Percentiles rank a stretch among this genome's conserved stretches.
Evolutionary conservation across 129 eudicot genomes (phyloP).

Genomic region (Helianthus tuberosus): DNA sequence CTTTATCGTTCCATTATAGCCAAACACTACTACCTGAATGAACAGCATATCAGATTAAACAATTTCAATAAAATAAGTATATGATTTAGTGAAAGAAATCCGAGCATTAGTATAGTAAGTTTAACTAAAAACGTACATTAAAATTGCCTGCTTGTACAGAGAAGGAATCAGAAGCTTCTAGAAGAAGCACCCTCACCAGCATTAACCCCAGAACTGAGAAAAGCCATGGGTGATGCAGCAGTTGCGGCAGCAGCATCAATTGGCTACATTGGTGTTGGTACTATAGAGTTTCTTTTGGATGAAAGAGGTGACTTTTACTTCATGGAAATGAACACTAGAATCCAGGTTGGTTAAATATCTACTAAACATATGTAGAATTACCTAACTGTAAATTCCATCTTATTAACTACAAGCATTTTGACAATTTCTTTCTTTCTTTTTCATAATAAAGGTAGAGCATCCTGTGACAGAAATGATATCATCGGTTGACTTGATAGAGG

Average conservation of each 20-base stretch:
- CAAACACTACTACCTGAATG: neutral
- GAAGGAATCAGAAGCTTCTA: slow-evolving; percentile 96
- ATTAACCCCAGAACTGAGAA: slow-evolving; percentile 86
- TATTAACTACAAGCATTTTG: neutral
- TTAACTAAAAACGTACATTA: neutral
- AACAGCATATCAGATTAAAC: neutral
- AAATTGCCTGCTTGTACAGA: slow-evolving; percentile 53
- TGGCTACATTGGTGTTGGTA: slow-evolving; percentile 98
- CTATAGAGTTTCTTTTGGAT: slow-evolving; percentile 95
- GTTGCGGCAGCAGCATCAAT: slow-evolving; percentile 99
- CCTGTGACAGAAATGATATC: slow-evolving; percentile 99
- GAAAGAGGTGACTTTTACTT: slow-evolving; percentile 97
- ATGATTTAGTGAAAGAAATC: neutral
- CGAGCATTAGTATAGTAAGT: neutral
- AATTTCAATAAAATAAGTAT: neutral
- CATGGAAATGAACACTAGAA: slow-evolving; percentile 99
- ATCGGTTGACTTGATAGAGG: slow-evolving; percentile 96
- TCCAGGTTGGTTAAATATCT: slow-evolving; percentile 62
- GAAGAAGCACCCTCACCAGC: slow-evolving; percentile 99
- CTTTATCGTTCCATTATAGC: neutral
- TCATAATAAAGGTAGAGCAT: slow-evolving; percentile 79
- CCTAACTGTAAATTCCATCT: slow-evolving; percentile 5
- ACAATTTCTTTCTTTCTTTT: neutral
- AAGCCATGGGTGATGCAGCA: slow-evolving; percentile 99
- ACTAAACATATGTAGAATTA: neutral